Base-by-base conservation (phyloP, 1,284 basidiomycete genomes). In the Ganoderma multipileum region DNA sequence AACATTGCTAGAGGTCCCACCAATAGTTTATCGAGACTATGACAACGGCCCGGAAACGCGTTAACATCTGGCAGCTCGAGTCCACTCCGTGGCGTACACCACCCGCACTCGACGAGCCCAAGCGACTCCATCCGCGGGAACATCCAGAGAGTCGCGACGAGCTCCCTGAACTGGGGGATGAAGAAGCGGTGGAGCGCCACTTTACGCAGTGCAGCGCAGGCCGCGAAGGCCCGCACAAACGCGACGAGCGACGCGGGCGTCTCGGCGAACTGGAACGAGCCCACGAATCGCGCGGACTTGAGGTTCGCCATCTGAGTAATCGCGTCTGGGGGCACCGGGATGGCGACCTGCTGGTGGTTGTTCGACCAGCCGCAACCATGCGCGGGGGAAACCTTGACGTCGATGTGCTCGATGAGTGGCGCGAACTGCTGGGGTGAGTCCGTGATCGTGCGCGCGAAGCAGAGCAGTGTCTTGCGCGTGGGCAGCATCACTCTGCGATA, bases 201-300 rank as follows among this genome's bases (percentile, higher is more conserved):
- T 14, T 30, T 54, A 28, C 52, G 52, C 52, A 54, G 28, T 28
- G 28, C 6, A 9, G 26, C 28, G 52, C 52, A 54, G 14, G 52
- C 52, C 12, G 52, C 14, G 52, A 54, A 54, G 14, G 52, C 52
- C 14, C 52, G 52, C 52, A 54, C 52, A 28, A 54, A 54, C 52
- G 52, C 52, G 52, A 54, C 28, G 52, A 54, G 28, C 14, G 52
- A 54, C 14, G 28, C 52, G 26, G 52, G 52, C 52, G 52, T 14
- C 52, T 54, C 52, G 26, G 52, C 52, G 52, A 54, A 54, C 52
- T 54, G 52, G 52, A 54, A 54, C 28, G 52, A 54, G 52, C 52
- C 14, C 14, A 26, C 6, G 52, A 54, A 54, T 4, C 52, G 52
- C 52, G 52, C 52, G 5, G 52, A 54, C 52, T 54, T 14, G 28